A percentile compares a stretch with the other conserved stretches of the same genome.
Evolutionary conservation across 768 basidiomycete species (phyloP).

Genomic region (Lepiota venenata): DNA sequence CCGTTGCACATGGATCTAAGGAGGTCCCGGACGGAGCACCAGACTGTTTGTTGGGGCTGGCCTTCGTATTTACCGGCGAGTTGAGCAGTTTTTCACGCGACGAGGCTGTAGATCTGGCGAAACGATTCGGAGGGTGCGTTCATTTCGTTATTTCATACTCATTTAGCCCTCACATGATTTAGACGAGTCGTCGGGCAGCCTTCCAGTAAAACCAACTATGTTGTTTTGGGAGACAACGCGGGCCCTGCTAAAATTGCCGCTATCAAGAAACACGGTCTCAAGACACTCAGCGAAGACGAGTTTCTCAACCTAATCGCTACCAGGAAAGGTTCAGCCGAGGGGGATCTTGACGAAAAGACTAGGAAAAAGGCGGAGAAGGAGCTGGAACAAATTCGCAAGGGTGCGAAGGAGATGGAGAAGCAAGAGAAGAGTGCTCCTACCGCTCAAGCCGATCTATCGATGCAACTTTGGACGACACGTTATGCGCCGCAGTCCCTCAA

Average conservation of each 20-base stretch:
- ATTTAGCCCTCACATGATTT: slow-evolving; percentile 5
- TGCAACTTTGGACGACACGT: slow-evolving; percentile 91
- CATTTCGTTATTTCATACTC: background rate
- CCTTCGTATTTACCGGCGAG: slow-evolving; percentile 97
- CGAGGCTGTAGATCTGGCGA: slow-evolving; percentile 83
- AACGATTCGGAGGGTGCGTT: slow-evolving; percentile 88
- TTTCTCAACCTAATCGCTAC: slow-evolving; percentile 83
- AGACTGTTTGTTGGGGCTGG: slow-evolving; percentile 77
- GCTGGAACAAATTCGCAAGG: slow-evolving; percentile 65
- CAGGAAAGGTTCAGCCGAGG: slow-evolving; percentile 49
- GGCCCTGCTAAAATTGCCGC: slow-evolving; percentile 86
- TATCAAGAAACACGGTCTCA: slow-evolving; percentile 77
- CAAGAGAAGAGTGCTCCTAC: slow-evolving; percentile 57
- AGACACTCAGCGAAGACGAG: slow-evolving; percentile 80
- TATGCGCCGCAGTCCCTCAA: slow-evolving; percentile 88
- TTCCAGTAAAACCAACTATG: slow-evolving; percentile 86
- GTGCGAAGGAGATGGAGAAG: slow-evolving; percentile 76
- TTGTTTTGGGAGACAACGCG: slow-evolving; percentile 84
- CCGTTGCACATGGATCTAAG: slow-evolving; percentile 64
- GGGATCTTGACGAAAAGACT: slow-evolving; percentile 71
- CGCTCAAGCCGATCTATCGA: slow-evolving; percentile 36
- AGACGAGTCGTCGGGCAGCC: slow-evolving; percentile 88
- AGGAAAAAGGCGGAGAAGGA: slow-evolving; percentile 82
- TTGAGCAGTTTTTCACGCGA: slow-evolving; percentile 83
- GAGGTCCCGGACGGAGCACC: slow-evolving; percentile 68